Conservation (phyloP, 805 yeast genomes). For the Tetrapisispora taiwanensis region DNA sequence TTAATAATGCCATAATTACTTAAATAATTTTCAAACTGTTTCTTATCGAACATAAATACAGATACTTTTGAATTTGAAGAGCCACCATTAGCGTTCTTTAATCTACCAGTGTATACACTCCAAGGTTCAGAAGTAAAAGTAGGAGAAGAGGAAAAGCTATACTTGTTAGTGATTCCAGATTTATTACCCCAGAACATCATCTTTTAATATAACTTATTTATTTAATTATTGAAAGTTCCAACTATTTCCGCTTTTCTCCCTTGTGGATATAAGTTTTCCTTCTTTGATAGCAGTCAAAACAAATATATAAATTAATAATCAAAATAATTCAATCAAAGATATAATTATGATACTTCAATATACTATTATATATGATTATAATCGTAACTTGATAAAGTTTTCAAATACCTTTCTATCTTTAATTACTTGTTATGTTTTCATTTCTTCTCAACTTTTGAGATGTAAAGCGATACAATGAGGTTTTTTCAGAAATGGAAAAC, state of each 20-base stretch:
- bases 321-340: no score
- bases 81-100: slow-evolving; percentile 41
- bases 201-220: neutral
- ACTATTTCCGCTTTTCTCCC: no score
- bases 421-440: neutral
- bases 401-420: no score
- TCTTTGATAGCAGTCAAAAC: no score
- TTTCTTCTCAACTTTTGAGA: neutral
- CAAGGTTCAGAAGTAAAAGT: slow-evolving; percentile 71
- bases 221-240: no score
- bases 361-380: no score
- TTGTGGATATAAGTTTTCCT: no score
- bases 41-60: slow-evolving; percentile 80
- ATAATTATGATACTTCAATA: no score
- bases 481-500: no score
- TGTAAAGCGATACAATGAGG: no score
- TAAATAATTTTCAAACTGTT: slow-evolving; percentile 52
- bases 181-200: slow-evolving; percentile 29
- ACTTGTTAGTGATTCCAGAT: slow-evolving; percentile 54
- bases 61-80: slow-evolving; percentile 41
- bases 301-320: no score
- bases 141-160: slow-evolving; percentile 61
- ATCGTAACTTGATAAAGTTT: no score
- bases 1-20: slow-evolving; percentile 40
- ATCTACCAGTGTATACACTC: slow-evolving; percentile 79